Conservation (phyloP, 108 stramenopile genomes). For the Aurantiochytrium sp. region DNA sequence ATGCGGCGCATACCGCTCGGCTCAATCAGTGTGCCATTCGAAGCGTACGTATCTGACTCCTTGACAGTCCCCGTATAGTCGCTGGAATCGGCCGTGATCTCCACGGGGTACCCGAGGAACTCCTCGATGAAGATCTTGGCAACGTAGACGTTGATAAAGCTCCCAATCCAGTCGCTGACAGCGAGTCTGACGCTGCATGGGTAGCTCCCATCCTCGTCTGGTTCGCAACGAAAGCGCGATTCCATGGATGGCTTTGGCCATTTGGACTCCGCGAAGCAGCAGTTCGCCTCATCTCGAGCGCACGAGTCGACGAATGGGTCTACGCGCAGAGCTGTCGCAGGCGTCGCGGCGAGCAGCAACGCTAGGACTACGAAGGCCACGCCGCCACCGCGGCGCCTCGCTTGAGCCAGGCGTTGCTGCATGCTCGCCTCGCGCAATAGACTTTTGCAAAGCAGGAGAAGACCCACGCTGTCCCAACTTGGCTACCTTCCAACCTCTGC, state of each 20-base stretch:
- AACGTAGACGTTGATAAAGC: not conserved
- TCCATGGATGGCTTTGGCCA: not conserved
- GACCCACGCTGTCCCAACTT: no score
- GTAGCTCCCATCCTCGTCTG: not conserved
- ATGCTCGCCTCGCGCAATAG: no score
- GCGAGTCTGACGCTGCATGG: not conserved
- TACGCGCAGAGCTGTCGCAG: not conserved
- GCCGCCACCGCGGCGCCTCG: no score
- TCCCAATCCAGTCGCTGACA: not conserved
- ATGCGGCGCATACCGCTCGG: not conserved
- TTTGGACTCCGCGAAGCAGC: not conserved
- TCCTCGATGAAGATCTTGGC: not conserved
- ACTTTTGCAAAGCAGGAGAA: no score
- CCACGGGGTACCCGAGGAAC: constrained; percentile 13
- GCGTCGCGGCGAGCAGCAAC: no score
- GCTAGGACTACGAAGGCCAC: no score
- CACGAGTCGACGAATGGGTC: not conserved
- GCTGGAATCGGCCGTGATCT: not conserved
- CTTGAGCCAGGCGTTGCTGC: no score
- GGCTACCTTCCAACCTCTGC: no score
- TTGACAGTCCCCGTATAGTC: not conserved
- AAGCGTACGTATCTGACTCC: not conserved
- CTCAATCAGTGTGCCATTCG: no score
- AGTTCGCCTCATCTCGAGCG: not conserved
- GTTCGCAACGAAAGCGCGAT: not conserved